Conservation (phyloP, 768 basidiomycete genomes). For the Dendrothele bispora region DNA sequence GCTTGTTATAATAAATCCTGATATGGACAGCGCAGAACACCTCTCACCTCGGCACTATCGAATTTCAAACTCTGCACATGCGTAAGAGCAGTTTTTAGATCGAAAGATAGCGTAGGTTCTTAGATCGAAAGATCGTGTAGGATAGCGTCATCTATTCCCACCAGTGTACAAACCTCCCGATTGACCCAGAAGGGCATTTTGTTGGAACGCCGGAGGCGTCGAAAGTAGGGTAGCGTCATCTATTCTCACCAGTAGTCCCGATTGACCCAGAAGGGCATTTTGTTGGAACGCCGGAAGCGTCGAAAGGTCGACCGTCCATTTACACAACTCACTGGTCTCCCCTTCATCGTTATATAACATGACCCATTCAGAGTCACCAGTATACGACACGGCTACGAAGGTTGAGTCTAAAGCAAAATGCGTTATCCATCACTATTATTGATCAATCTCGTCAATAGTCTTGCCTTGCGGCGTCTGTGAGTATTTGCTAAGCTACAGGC, state of each 20-base stretch:
- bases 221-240: too few species aligned
- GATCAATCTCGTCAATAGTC: background rate
- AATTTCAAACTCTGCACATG: constrained; percentile 81
- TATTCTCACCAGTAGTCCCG: too few species aligned
- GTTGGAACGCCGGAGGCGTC: too few species aligned
- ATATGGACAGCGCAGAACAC: too few species aligned
- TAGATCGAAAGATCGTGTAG: constrained; percentile 1
- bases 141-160: constrained; percentile 26
- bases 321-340: constrained; percentile 71
- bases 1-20: too few species aligned
- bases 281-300: constrained; percentile 77
- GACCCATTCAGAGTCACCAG: constrained; percentile 69
- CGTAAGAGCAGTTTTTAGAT: constrained; percentile 79
- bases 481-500: constrained; percentile 64
- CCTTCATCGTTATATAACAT: constrained; percentile 89
- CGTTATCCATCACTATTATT: background rate
- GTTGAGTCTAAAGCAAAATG: constrained; percentile 54
- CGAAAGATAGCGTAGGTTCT: background rate
- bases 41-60: constrained; percentile 86
- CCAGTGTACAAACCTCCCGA: constrained; percentile 78
- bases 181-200: too few species aligned
- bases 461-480: constrained; percentile 59
- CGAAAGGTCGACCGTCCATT: constrained; percentile 85
- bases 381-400: constrained; percentile 82
- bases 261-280: constrained; percentile 56